A percentile compares a stretch with the other conserved stretches of the same genome.
Conservation (phyloP, 306 rosid genomes). For the Senna tora region DNA sequence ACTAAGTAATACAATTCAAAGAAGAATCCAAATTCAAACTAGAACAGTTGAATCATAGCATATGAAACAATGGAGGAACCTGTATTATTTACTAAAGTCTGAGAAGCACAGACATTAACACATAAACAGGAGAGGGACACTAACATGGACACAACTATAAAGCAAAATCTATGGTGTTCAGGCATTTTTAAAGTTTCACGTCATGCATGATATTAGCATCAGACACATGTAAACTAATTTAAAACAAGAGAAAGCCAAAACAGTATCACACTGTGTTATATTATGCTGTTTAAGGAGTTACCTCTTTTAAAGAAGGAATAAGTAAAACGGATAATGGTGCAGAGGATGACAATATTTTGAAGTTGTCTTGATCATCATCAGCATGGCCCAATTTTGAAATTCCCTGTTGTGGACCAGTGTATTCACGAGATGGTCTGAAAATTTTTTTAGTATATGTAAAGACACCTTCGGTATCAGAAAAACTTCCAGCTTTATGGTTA, state of each 20-base stretch:
- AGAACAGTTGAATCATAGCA: neutral
- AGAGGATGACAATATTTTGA: slow-evolving; percentile 62
- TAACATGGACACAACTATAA: neutral
- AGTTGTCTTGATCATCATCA: slow-evolving; percentile 65
- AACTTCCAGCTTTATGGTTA: slow-evolving; percentile 29
- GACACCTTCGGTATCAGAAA: slow-evolving; percentile 33
- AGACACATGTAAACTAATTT: slow-evolving; percentile 1
- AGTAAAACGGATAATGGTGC: slow-evolving; percentile 74
- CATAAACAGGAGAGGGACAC: neutral
- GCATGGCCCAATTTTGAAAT: slow-evolving; percentile 53
- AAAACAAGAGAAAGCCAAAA: slow-evolving; percentile 4
- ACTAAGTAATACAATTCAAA: neutral
- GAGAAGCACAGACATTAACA: neutral
- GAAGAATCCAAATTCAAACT: neutral
- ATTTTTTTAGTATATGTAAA: slow-evolving; percentile 11
- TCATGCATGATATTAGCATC: too few relatives aligned
- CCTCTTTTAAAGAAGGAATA: slow-evolving; percentile 94
- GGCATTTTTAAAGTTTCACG: neutral
- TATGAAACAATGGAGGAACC: neutral
- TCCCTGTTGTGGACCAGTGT: slow-evolving; percentile 62
- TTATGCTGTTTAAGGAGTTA: slow-evolving; percentile 36
- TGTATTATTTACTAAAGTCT: neutral
- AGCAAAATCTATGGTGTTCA: neutral
- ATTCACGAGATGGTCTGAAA: slow-evolving; percentile 64
- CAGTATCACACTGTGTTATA: neutral